A percentile compares a stretch with the other conserved stretches of the same genome.
phyloP scores from a whole-genome alignment of 2,329 filamentous ascomycete species.

The Colletotrichum scovillei region DNA sequence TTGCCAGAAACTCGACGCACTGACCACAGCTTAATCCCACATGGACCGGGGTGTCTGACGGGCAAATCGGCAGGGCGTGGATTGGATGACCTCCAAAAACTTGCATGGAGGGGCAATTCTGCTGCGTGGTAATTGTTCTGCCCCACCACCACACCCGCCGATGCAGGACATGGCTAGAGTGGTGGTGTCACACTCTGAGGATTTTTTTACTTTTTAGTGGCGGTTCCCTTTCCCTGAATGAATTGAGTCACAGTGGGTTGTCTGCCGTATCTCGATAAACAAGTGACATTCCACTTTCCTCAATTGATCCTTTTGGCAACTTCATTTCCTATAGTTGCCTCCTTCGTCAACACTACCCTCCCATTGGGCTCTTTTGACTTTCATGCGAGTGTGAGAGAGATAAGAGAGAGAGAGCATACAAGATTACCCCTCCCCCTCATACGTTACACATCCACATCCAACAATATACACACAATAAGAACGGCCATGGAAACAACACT shows the following conservation, averaged over 20 bases:
- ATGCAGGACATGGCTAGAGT: constrained; percentile 40
- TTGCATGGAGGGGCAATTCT: constrained; percentile 38
- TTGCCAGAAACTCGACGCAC: constrained; percentile 37
- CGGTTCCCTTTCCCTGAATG: constrained; percentile 19
- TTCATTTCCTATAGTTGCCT: neutral
- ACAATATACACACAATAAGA: neutral
- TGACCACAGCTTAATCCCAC: constrained; percentile 48
- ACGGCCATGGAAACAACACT: constrained; percentile 71
- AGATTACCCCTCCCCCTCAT: constrained; percentile 3
- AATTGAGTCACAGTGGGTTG: constrained; percentile 29
- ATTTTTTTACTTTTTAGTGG: constrained; percentile 33
- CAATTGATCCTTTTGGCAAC: constrained; percentile 20
- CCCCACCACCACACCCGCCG: constrained; percentile 41
- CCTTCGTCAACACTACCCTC: neutral
- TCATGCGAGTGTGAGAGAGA: neutral
- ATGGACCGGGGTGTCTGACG: constrained; percentile 22
- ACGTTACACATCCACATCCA: neutral
- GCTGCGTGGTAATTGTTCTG: constrained; percentile 13
- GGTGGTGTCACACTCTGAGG: constrained; percentile 34
- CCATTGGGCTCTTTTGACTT: neutral
- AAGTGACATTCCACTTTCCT: constrained; percentile 27
- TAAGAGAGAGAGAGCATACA: neutral
- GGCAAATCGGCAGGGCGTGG: constrained; percentile 33
- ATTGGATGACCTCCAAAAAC: constrained; percentile 33
- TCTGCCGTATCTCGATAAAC: constrained; percentile 21